A percentile compares a stretch with the other conserved stretches of the same genome.
phyloP scores from a whole-genome alignment of 2,329 filamentous ascomycete species.

The Chrysoporthe deuterocubensis region DNA sequence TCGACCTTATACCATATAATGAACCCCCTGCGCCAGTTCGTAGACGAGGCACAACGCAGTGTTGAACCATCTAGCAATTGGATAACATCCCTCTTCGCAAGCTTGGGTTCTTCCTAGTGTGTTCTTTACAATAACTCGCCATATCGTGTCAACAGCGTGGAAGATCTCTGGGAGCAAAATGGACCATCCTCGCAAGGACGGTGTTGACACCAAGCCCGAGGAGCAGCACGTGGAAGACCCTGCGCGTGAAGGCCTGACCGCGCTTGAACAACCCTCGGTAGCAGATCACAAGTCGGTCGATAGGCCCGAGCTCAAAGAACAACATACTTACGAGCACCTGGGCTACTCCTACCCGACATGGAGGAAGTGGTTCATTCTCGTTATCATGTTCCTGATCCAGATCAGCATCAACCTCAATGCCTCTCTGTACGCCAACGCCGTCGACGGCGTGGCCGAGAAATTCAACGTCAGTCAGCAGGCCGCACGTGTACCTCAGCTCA shows the following conservation, averaged over 20 bases:
- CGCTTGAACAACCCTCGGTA: neutral
- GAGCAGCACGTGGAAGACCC: neutral
- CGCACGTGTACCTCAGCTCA: conserved; percentile 50
- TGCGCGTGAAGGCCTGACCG: neutral
- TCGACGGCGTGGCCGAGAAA: conserved; percentile 48
- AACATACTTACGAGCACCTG: conserved; percentile 35
- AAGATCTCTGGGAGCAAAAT: neutral
- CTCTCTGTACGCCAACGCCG: conserved; percentile 54
- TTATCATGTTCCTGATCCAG: conserved; percentile 55
- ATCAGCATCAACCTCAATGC: conserved; percentile 62
- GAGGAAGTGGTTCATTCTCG: conserved; percentile 58
- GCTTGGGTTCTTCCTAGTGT: neutral
- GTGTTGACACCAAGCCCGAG: neutral
- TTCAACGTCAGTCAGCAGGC: conserved; percentile 51
- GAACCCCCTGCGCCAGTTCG: neutral
- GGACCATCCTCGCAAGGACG: neutral
- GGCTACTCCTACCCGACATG: conserved; percentile 48
- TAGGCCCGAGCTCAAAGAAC: conserved; percentile 30
- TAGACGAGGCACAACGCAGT: neutral
- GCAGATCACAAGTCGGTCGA: neutral
- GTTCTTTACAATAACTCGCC: neutral
- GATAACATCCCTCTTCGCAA: neutral
- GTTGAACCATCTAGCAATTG: neutral
- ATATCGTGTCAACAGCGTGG: neutral
- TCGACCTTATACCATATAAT: neutral